Evolutionary conservation across 352 stramenopile genomes (phyloP), one percentile per base, ranked within the genome.

Genomic region (Phytophthora kernoviae): DNA sequence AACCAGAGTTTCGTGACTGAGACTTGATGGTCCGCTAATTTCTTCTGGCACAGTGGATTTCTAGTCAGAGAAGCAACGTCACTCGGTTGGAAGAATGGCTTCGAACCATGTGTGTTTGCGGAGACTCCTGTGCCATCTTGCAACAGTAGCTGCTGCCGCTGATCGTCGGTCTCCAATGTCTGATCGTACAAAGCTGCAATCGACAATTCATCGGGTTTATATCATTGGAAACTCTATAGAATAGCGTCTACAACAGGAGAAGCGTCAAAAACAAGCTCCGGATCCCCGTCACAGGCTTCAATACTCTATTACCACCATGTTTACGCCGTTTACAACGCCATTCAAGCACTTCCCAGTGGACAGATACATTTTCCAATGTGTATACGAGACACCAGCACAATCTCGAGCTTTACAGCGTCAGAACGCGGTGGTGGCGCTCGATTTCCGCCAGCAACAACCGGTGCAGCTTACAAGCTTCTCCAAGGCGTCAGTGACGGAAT

Each of bases 381-480:
- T 40, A 0, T 70, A 61, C n/a, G 53, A 65, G 26, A 21, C 43
- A 10, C 32, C 57, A 0, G 46, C 53, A 37, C 57, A 52, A 51
- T 69, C 46, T 5, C 17, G 48, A 10, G 17, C 43, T 6, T 18
- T 58, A 21, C 55, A 65, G 8, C 41, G 61, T 5, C 59, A 67
- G 21, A 46, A 59, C 18, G 32, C 59, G 11, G 56, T 66, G 34
- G 52, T 77, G 43, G 62, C 73, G 57, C 53, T 60, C n/a, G 70
- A 76, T 11, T 49, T 77, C 22, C 45, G 15, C 5, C 34, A 57
- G 17, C 68, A 73, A 22, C 46, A 44, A 3, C 64, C 73, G 24
- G 70, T 80, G 9, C 46, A 79, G 45, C 74, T 83, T 48, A 75
- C 74, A 17, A 77, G 48, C 27, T 63, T 81, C 32, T 46, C 53